Conservation (phyloP, 768 basidiomycete species). For the Psilocybe sp. region DNA sequence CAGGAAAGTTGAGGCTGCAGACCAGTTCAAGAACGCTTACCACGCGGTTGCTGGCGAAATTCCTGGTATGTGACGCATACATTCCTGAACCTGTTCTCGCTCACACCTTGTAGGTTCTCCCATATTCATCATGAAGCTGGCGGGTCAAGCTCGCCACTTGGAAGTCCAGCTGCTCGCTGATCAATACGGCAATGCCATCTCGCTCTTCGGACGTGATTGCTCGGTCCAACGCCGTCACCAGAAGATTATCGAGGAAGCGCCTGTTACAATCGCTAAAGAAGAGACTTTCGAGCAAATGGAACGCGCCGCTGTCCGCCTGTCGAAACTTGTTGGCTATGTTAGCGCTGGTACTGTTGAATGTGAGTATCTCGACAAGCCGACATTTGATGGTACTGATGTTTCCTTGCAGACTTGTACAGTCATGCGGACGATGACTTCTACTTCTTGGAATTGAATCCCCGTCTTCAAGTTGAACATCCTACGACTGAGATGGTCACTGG, state of each 20-base stretch:
- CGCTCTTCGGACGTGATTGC: slow-evolving; percentile 97
- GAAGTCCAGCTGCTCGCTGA: slow-evolving; percentile 98
- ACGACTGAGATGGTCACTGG: slow-evolving; percentile 99
- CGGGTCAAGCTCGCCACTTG: slow-evolving; percentile 93
- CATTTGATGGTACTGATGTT: slow-evolving; percentile 4
- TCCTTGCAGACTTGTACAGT: slow-evolving; percentile 80
- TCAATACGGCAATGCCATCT: slow-evolving; percentile 99
- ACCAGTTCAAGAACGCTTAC: slow-evolving; percentile 92
- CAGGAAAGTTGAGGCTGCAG: slow-evolving; percentile 83
- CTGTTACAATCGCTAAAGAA: slow-evolving; percentile 93
- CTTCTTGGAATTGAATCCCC: slow-evolving; percentile 98
- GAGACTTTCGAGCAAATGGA: slow-evolving; percentile 97
- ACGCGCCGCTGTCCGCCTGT: slow-evolving; percentile 97
- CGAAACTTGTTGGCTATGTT: slow-evolving; percentile 98
- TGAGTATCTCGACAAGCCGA: slow-evolving; percentile 32
- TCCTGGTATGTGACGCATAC: slow-evolving; percentile 60
- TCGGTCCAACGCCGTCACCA: slow-evolving; percentile 99
- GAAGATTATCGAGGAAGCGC: slow-evolving; percentile 99
- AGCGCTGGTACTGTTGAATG: slow-evolving; percentile 99
- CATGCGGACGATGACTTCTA: slow-evolving; percentile 92
- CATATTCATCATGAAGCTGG: slow-evolving; percentile 99
- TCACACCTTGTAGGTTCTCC: slow-evolving; percentile 69
- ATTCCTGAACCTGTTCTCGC: slow-evolving; percentile 7
- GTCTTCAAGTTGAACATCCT: slow-evolving; percentile 99
- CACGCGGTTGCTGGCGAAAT: slow-evolving; percentile 94